Evolutionary conservation across 2,329 filamentous ascomycete species (phyloP).

Genomic region (Trichoderma sp.): DNA sequence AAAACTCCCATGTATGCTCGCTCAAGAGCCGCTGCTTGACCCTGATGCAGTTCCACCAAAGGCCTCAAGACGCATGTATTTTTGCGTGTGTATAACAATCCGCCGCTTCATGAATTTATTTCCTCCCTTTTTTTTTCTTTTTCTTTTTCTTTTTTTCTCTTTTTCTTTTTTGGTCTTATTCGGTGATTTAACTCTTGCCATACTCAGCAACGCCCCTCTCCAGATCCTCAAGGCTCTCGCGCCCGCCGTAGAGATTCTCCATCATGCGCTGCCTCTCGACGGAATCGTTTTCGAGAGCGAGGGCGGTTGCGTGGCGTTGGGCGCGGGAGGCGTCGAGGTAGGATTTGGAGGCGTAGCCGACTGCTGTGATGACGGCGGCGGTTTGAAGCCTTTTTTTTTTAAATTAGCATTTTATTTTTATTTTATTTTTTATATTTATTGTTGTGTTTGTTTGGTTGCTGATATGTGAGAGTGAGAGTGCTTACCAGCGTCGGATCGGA

Average conservation of each 20-base stretch:
- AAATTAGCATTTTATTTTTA: not conserved
- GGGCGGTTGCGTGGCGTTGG: slow-evolving; percentile 30
- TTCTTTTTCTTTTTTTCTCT: not conserved
- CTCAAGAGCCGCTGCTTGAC: not conserved
- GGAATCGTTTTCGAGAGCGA: slow-evolving; percentile 34
- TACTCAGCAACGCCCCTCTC: slow-evolving; percentile 48
- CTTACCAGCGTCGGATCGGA: slow-evolving; percentile 33
- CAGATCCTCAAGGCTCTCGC: slow-evolving; percentile 46
- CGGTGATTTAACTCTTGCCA: slow-evolving; percentile 33
- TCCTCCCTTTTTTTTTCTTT: not conserved
- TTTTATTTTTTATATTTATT: not conserved
- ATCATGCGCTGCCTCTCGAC: slow-evolving; percentile 39
- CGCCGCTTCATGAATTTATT: too few relatives aligned
- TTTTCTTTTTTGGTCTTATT: not conserved
- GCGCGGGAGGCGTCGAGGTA: slow-evolving; percentile 31
- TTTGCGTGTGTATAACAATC: not conserved
- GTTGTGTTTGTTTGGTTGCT: not conserved
- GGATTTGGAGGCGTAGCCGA: slow-evolving; percentile 36
- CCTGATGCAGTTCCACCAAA: not conserved
- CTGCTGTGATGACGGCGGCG: slow-evolving; percentile 31
- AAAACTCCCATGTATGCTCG: not conserved
- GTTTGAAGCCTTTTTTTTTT: slow-evolving; percentile 31
- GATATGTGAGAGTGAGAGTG: not conserved
- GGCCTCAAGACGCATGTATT: not conserved
- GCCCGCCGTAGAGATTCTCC: slow-evolving; percentile 49